Base-by-base conservation (phyloP, 805 yeast species). In the Nakazawaea pomicola region DNA sequence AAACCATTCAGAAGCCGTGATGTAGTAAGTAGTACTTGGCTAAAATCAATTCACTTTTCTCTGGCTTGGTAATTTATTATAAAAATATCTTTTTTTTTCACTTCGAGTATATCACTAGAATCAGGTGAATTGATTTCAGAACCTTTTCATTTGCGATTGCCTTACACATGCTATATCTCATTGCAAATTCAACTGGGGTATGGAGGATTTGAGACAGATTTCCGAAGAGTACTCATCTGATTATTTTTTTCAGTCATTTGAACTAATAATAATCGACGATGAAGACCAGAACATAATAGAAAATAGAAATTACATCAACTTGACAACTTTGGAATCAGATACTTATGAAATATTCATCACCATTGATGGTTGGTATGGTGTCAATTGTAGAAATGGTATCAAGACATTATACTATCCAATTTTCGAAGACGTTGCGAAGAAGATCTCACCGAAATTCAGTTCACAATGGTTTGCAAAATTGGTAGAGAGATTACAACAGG, bases 311-410 rank as follows among this genome's bases (percentile, higher is more conserved):
- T 41, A 17, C 29, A 29, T 41, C 12, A 11, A 19, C 16, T 7
- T 35, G 3, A 10, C 14, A 25, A 53, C 58, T 3, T 28, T 46
- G 12, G 60, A 56, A 40, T 32, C 33, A 7, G 16, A 29, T n/a
- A 4, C 9, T 3, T 48, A 39, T 9, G 33, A 36, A 3, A 46
- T 57, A 1, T 37, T 36, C 9, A 60, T 59, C 15, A 38, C 49
- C 18, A 38, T 33, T 2, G 44, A 50, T 36, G 65, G 65, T 1
- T 60, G 65, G 65, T 53, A 34, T 16, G 40, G 41, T 16, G 19
- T 21, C 16, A 31, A 16, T 14, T 9, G 7, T 14, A 19, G 17
- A 11, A 14, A 9, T 4, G 11, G 28, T n/a, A 17, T 32, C 4
- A 29, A 25, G 5, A 29, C 35, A 6, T 20, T 9, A 7, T 20